These are phyloP conservation scores for Pseudogymnoascus sp. DNA, from an alignment of 2,329 filamentous ascomycete species.

Conservation along the genomic window DNA sequence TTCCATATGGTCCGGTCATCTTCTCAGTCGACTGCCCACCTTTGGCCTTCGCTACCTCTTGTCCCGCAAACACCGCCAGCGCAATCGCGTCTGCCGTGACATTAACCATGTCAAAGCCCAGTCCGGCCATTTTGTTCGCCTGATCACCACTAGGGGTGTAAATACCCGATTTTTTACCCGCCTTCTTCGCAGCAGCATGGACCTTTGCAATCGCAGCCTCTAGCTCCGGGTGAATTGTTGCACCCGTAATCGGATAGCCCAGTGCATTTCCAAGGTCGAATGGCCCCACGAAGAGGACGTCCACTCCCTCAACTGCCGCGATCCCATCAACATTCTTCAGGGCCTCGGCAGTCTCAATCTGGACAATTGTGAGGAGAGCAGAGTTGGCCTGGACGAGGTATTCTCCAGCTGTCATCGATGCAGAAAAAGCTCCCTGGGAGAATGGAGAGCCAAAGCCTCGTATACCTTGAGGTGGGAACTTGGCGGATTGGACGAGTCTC, in stretches of 20 bases:
- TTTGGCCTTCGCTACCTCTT: constrained; percentile 40
- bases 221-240: constrained; percentile 50
- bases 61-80: constrained; percentile 38
- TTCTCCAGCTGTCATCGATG: constrained; percentile 41
- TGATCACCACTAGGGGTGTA: constrained; percentile 50
- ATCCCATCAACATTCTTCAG: constrained; percentile 54
- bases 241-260: constrained; percentile 52
- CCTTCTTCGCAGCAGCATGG: constrained; percentile 46
- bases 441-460: constrained; percentile 51
- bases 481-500: constrained; percentile 42
- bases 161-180: constrained; percentile 60
- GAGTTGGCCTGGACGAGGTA: constrained; percentile 51
- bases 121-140: constrained; percentile 44
- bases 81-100: constrained; percentile 49
- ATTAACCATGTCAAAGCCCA: constrained; percentile 55
- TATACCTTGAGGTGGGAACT: constrained; percentile 47
- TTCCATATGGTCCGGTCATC: constrained; percentile 24
- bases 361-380: constrained; percentile 54
- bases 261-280: constrained; percentile 61
- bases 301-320: constrained; percentile 50
- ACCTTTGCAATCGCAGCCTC: constrained; percentile 51
- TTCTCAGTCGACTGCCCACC: constrained; percentile 27
- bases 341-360: constrained; percentile 59
- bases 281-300: constrained; percentile 57
- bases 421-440: constrained; percentile 41